Conservation (phyloP, 495 filamentous ascomycete genomes). For the Podospora sp. region DNA sequence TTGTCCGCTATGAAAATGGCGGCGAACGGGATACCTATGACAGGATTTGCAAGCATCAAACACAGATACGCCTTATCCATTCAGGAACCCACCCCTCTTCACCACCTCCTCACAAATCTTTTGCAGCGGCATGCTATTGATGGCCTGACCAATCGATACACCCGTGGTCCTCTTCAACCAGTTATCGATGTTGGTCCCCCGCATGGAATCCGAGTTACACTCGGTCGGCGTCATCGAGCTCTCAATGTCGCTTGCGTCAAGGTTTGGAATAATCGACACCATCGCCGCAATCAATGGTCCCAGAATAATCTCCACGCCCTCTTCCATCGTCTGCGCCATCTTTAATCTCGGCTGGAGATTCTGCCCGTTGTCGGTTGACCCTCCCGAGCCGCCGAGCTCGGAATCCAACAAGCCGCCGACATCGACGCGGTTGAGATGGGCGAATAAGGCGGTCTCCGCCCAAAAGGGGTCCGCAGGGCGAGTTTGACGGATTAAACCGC, state of each 20-base stretch:
- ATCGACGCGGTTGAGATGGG: constrained; percentile 36
- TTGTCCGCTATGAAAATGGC: neutral
- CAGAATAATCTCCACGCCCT: constrained; percentile 23
- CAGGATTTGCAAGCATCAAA: neutral
- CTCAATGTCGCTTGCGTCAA: constrained; percentile 28
- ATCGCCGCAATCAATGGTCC: constrained; percentile 30
- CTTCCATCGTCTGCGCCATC: constrained; percentile 21
- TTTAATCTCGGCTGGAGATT: constrained; percentile 24
- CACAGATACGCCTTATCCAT: neutral
- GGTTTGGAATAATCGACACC: constrained; percentile 33
- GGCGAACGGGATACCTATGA: too few species aligned
- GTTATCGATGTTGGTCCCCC: constrained; percentile 24
- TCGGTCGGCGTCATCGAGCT: constrained; percentile 25
- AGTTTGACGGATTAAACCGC: constrained; percentile 35
- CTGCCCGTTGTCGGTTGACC: neutral
- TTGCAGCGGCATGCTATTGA: constrained; percentile 23
- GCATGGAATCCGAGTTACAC: constrained; percentile 20
- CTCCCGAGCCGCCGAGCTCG: neutral
- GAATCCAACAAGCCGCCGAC: constrained; percentile 3
- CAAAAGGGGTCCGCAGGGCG: constrained; percentile 39
- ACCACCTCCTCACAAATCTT: constrained; percentile 26
- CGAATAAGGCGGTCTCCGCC: constrained; percentile 37
- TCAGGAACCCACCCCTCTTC: constrained; percentile 17
- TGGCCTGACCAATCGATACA: constrained; percentile 21
- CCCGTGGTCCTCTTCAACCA: constrained; percentile 26